Evolutionary conservation across 352 stramenopile genomes (phyloP), one percentile per base, ranked within the genome.

Genomic region (Globisporangium echinulatum): DNA sequence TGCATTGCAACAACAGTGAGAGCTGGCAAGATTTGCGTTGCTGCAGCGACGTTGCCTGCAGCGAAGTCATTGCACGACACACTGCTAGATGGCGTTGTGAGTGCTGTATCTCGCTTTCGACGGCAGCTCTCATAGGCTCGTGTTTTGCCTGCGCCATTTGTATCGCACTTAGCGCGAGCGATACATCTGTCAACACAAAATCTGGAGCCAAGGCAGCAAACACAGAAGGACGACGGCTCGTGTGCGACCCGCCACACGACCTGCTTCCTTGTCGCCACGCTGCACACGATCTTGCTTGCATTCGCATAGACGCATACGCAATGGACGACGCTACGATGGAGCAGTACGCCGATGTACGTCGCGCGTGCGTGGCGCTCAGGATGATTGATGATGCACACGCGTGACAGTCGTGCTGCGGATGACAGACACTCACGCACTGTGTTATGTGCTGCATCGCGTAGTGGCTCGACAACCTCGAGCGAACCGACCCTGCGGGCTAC

Each of bases 401-500:
- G 19, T 25, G 19, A 2, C 19, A 25, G 19, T 25, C 19, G 19
- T 25, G 19, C 19, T 25, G 19, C 19, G 19, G 1, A 25, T 25
- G 19, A 25, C 3, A 1, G 15, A 14, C 36, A 44, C 43, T 36
- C 15, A 61, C 47, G 47, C 49, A 44, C 40, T 7, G 0, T 44
- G 40, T 38, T 9, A 6, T 38, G 8, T 37, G 11, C 42, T 49
- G 15, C 10, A 37, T 14, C 17, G 7, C 5, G 10, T 51, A 93
- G 84, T 85, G 72, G 68, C 70, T 93, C 42, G 82, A 93, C 52
- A 77, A 84, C 52, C 61, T 93, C 55, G 77, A 87, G 54, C 74
- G 75, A 49, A 85, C 76, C 9, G 82, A 93, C 54, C 82, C 84
- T 4, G 67, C 85, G 54, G 67, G 68, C 56, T 93, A 92, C 64